These are phyloP conservation scores for Ophiocordyceps camponoti-floridani DNA, from an alignment of 2,329 filamentous ascomycete genomes.

Conservation along the genomic window DNA sequence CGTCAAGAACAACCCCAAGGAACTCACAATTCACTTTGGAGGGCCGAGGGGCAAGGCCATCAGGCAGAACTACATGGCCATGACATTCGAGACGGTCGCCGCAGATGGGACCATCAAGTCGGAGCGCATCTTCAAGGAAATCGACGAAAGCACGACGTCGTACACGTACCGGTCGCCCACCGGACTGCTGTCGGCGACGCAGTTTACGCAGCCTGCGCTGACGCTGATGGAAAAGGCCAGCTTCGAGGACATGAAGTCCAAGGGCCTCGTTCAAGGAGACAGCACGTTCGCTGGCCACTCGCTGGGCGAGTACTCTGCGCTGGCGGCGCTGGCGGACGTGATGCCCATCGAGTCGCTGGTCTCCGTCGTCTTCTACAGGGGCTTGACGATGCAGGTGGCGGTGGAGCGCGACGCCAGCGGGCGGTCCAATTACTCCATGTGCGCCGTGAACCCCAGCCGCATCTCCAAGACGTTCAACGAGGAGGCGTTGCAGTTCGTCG, in stretches of 20 bases:
- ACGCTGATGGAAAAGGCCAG: slow-evolving; percentile 99
- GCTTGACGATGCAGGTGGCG: slow-evolving; percentile 96
- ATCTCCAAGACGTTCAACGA: slow-evolving; percentile 99
- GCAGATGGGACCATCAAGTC: slow-evolving; percentile 88
- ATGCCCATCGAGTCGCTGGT: slow-evolving; percentile 99
- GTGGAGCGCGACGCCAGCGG: slow-evolving; percentile 89
- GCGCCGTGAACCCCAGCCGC: slow-evolving; percentile 92
- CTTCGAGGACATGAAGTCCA: slow-evolving; percentile 97
- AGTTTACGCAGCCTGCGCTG: slow-evolving; percentile 94
- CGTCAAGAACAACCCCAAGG: slow-evolving; percentile 98
- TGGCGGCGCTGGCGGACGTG: slow-evolving; percentile 89
- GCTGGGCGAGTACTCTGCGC: slow-evolving; percentile 91
- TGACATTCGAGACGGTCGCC: slow-evolving; percentile 98
- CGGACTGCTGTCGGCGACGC: slow-evolving; percentile 85
- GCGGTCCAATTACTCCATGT: slow-evolving; percentile 98
- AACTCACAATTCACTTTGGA: slow-evolving; percentile 95
- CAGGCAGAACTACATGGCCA: slow-evolving; percentile 97
- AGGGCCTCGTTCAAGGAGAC: slow-evolving; percentile 87
- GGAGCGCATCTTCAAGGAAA: slow-evolving; percentile 98
- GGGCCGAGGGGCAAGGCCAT: slow-evolving; percentile 93
- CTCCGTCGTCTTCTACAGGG: slow-evolving; percentile 97
- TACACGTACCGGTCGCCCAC: slow-evolving; percentile 96
- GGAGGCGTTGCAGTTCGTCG: slow-evolving; percentile 88
- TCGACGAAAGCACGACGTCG: slow-evolving; percentile 77
- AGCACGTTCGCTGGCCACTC: slow-evolving; percentile 98